Base-by-base conservation (phyloP, 352 stramenopile genomes). In the Globisporangium perplexum region DNA sequence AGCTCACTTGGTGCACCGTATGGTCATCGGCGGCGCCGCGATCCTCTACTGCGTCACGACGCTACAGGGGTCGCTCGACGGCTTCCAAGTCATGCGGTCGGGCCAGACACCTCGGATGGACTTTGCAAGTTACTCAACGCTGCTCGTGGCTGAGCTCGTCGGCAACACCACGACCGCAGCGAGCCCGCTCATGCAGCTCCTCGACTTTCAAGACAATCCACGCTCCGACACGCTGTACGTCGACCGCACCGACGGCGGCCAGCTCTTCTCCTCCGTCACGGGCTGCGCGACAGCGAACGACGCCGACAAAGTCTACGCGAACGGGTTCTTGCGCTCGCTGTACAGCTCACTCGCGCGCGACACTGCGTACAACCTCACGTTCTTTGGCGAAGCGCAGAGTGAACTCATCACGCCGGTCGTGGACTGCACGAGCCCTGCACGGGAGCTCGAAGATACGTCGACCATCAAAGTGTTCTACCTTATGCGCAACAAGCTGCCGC, bases 341-440 rank as follows among this genome's bases (percentile, higher is more conserved):
- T 60, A 61, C 35, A 18, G 28, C 26, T 30, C 39, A n/a, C 24
- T 64, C 7, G 50, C 50, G n/a, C 48, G 44, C 36, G 33, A 55
- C 12, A 28, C 30, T 26, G 30, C 49, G 31, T 60, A 63, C 55
- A 59, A 56, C 47, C 35, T 60, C 50, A 59, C 60, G 31, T 48
- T 81, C 14, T 57, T 47, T 5, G 42, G 33, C 22, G n/a, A 7
- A 4, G 35, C 55, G 14, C 3, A 50, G 23, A 65, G 62, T 42
- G 71, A 82, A 35, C 53, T 85, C 20, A 58, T 85, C 0, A 49
- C 49, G 17, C 69, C 69, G 1, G 52, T 80, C 4, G 55, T 62
- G 3, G 31, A 62, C 35, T 62, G 55, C 42, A 43, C 55, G 22
- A 50, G 45, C 55, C 22, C n/a, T 3, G 18, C 42, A 6, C 33